Conservation (phyloP, 768 basidiomycete genomes). For the Leccinum barrowsii region DNA sequence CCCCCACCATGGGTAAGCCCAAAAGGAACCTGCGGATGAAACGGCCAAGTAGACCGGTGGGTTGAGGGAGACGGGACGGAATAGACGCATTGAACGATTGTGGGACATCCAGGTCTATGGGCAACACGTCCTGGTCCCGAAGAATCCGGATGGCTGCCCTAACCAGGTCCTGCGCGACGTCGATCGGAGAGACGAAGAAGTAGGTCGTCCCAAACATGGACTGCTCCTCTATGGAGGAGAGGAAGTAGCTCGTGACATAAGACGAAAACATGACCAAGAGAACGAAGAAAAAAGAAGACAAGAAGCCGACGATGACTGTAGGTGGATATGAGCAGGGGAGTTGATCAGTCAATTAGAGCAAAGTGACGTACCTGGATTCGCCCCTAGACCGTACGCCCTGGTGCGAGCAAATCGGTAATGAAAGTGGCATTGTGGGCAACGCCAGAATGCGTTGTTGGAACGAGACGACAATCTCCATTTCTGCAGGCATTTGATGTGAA, state of each 20-base stretch:
- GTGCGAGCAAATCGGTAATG: constrained; percentile 76
- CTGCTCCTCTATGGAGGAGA: constrained; percentile 57
- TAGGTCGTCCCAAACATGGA: constrained; percentile 34
- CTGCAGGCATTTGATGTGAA: constrained; percentile 76
- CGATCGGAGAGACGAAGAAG: constrained; percentile 50
- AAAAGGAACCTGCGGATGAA: constrained; percentile 71
- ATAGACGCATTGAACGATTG: constrained; percentile 15
- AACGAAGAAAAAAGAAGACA: constrained; percentile 63
- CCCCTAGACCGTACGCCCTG: constrained; percentile 63
- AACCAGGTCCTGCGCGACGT: constrained; percentile 58
- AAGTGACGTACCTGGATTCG: constrained; percentile 59
- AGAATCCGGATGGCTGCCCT: constrained; percentile 61
- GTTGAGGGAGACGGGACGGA: constrained; percentile 23
- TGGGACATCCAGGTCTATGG: constrained; percentile 22
- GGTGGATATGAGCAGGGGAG: constrained; percentile 12
- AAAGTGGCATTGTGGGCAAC: constrained; percentile 78
- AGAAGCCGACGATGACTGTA: constrained; percentile 59
- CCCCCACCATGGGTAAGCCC: constrained; percentile 75
- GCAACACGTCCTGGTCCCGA: constrained; percentile 49
- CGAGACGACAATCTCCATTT: constrained; percentile 65
- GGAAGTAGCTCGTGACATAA: constrained; percentile 64
- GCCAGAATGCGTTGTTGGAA: constrained; percentile 68
- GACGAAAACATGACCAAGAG: constrained; percentile 65
- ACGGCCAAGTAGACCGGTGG: constrained; percentile 47
- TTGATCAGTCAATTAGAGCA: constrained; percentile 1